Conservation (phyloP, 805 yeast genomes). For the Lipomyces sp. region DNA sequence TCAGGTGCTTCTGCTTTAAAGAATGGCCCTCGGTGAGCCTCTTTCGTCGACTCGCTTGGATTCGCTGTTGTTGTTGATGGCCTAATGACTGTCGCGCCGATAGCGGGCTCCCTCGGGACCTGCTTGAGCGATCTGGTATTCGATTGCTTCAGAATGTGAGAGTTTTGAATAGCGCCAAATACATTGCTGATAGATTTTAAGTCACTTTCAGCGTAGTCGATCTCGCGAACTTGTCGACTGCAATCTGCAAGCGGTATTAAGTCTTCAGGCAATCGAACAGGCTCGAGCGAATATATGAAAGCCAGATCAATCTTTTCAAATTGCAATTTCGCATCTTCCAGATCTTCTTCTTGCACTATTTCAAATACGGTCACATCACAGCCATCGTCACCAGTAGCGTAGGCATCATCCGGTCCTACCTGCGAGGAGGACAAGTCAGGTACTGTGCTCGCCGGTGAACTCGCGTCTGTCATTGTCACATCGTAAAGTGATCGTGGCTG, state of each 20-base stretch:
- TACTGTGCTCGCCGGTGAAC: slow-evolving; percentile 4
- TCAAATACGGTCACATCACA: slow-evolving; percentile 5
- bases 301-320: slow-evolving; percentile 10
- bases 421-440: slow-evolving; percentile 1
- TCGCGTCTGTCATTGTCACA: neutral
- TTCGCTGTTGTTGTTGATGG: no score
- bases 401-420: neutral
- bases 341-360: slow-evolving; percentile 21
- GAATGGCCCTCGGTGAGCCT: no score
- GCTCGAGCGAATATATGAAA: slow-evolving; percentile 23
- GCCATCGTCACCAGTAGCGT: neutral
- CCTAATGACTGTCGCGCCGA: no score
- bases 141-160: no score
- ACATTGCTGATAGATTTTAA: no score
- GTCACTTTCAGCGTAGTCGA: slow-evolving; percentile 5
- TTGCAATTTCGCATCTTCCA: slow-evolving; percentile 15
- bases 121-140: no score
- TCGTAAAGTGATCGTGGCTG: neutral
- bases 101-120: no score
- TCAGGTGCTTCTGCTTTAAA: no score
- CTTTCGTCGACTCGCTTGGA: no score
- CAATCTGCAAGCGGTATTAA: slow-evolving; percentile 14
- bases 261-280: slow-evolving; percentile 11
- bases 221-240: slow-evolving; percentile 12
- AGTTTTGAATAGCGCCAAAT: no score